A percentile compares a stretch with the other conserved stretches of the same genome.
These are phyloP conservation scores for Ceratocystis alfenasii DNA, from an alignment of 2,329 filamentous ascomycete species.

Conservation along the genomic window DNA sequence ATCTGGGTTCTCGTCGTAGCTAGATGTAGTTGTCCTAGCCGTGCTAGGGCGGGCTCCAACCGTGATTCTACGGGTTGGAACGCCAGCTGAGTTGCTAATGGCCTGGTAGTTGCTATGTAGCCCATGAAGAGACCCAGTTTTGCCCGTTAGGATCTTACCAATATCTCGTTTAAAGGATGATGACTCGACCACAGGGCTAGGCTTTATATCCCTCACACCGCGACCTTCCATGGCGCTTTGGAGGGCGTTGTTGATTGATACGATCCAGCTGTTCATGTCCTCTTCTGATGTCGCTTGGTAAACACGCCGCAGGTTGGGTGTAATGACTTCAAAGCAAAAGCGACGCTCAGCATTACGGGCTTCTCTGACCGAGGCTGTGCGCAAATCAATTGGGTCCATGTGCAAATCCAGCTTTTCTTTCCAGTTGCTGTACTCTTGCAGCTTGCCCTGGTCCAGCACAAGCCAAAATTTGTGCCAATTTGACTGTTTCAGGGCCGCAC, in stretches of 20 bases:
- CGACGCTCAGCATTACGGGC: slow-evolving; percentile 86
- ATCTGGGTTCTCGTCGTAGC: slow-evolving; percentile 70
- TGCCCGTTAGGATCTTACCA: slow-evolving; percentile 83
- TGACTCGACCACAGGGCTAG: slow-evolving; percentile 28
- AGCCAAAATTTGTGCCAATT: slow-evolving; percentile 99
- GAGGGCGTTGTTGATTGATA: slow-evolving; percentile 89
- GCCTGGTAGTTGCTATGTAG: slow-evolving; percentile 40
- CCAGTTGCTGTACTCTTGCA: slow-evolving; percentile 99
- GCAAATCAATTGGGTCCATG: slow-evolving; percentile 93
- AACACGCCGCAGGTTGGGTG: slow-evolving; percentile 85
- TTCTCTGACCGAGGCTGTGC: slow-evolving; percentile 93
- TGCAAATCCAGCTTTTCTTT: slow-evolving; percentile 93
- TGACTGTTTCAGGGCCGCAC: slow-evolving; percentile 78
- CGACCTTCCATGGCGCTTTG: slow-evolving; percentile 89
- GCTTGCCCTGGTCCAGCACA: slow-evolving; percentile 86
- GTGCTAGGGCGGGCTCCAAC: slow-evolving; percentile 76
- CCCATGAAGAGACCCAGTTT: slow-evolving; percentile 59
- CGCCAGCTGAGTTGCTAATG: slow-evolving; percentile 36
- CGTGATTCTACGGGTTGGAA: slow-evolving; percentile 73
- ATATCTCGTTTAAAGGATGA: slow-evolving; percentile 68
- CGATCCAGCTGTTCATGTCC: slow-evolving; percentile 95
- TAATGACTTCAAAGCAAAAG: slow-evolving; percentile 98
- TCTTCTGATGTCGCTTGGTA: slow-evolving; percentile 98
- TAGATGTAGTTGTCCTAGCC: slow-evolving; percentile 54
- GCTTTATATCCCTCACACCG: slow-evolving; percentile 44